Conservation (phyloP, 106 monocot species). For the Dactylorhiza incarnata region DNA sequence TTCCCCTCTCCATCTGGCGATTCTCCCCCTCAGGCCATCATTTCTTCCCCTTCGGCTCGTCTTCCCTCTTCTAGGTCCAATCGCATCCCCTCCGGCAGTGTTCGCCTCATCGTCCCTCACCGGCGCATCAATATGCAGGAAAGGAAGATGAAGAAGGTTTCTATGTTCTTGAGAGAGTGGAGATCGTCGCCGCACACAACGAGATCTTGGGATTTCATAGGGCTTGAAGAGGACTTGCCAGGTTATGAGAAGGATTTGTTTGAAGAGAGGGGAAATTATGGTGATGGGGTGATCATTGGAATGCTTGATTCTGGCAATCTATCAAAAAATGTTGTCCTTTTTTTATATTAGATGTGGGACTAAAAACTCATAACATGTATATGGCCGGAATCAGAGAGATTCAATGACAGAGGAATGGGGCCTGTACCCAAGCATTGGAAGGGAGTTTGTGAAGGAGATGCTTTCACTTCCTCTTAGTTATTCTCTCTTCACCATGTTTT, state of each 20-base stretch:
- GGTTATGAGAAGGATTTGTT: conserved; percentile 10
- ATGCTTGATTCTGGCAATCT: conserved; percentile 74
- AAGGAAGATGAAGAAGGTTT: conserved; percentile 46
- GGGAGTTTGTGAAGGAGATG: conserved; percentile 75
- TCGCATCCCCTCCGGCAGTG: too few relatives aligned
- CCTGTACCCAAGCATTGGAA: conserved; percentile 61
- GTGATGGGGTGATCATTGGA: conserved; percentile 64
- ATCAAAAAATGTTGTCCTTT: neutral
- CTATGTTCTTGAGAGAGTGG: conserved; percentile 32
- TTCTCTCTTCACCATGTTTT: too few relatives aligned
- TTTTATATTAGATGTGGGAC: too few relatives aligned
- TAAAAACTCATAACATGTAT: conserved; percentile 35
- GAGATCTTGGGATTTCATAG: conserved; percentile 91
- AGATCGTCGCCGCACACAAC: conserved; percentile 68
- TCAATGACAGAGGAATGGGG: conserved; percentile 58
- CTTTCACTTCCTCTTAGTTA: conserved; percentile 45
- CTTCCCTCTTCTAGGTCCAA: too few relatives aligned
- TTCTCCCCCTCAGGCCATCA: too few relatives aligned
- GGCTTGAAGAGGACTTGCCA: conserved; percentile 23
- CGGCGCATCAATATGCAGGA: conserved; percentile 10
- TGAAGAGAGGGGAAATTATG: conserved; percentile 21
- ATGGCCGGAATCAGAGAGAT: conserved; percentile 92
- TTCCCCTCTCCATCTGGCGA: too few relatives aligned
- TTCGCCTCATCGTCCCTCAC: too few relatives aligned
- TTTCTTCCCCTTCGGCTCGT: too few relatives aligned